phyloP scores from a whole-genome alignment of 2,329 filamentous ascomycete genomes.

The Neocucurbitaria cava region DNA sequence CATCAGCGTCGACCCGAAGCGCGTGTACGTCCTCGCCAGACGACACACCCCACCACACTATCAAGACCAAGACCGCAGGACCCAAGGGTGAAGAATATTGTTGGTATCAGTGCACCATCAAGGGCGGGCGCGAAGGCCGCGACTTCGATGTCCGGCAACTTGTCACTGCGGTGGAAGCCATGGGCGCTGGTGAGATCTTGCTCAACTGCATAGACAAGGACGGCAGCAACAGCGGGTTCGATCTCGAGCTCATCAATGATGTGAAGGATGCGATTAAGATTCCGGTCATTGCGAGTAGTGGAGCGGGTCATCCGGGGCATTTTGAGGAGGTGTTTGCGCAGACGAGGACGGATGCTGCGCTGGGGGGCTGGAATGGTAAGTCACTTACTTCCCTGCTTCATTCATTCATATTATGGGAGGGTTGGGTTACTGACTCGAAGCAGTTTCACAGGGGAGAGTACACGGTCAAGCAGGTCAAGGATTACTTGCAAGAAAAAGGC shows the following conservation, averaged over 20 bases:
- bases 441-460: slow-evolving; percentile 93
- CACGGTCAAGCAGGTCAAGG: slow-evolving; percentile 92
- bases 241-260: slow-evolving; percentile 86
- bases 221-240: slow-evolving; percentile 92
- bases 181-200: slow-evolving; percentile 93
- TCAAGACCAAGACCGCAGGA: slow-evolving; percentile 74
- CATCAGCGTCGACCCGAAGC: slow-evolving; percentile 90
- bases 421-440: slow-evolving; percentile 12
- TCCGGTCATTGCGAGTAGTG: slow-evolving; percentile 93
- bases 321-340: slow-evolving; percentile 89
- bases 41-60: slow-evolving; percentile 75
- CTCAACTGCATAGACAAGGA: slow-evolving; percentile 98
- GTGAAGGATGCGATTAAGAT: slow-evolving; percentile 89
- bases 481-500: slow-evolving; percentile 73
- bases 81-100: slow-evolving; percentile 80
- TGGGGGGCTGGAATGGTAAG: slow-evolving; percentile 90
- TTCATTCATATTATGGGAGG: too few relatives aligned
- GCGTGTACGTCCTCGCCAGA: slow-evolving; percentile 80
- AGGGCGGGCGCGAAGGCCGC: slow-evolving; percentile 91
- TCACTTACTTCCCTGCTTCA: slow-evolving; percentile 12
- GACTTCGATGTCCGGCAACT: slow-evolving; percentile 93
- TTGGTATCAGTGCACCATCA: slow-evolving; percentile 98
- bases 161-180: slow-evolving; percentile 86
- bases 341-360: slow-evolving; percentile 87
- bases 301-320: slow-evolving; percentile 85